These are phyloP conservation scores for Atkinsonella texensis DNA, from an alignment of 2,329 filamentous ascomycete species.

Conservation along the genomic window DNA sequence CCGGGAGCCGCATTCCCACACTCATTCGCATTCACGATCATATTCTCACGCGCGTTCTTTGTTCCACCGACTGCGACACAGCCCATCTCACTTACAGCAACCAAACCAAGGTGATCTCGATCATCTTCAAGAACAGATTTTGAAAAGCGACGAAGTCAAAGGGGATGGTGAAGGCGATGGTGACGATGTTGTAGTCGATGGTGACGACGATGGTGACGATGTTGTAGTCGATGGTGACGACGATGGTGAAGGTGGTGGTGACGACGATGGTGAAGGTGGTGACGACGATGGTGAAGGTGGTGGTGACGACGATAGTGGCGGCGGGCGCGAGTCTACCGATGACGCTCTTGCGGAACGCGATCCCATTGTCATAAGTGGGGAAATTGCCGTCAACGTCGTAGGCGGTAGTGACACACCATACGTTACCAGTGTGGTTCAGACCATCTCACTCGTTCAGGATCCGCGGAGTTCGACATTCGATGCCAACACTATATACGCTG, in stretches of 20 bases:
- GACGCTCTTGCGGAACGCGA: conserved; percentile 3
- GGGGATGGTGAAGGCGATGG: conserved; percentile 8
- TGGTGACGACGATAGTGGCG: background rate
- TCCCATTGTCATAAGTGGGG: conserved; percentile 10
- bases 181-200: too few species aligned
- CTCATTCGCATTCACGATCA: conserved; percentile 14
- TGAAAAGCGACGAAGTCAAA: conserved; percentile 14
- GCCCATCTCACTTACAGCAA: conserved; percentile 8
- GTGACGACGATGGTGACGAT: too few species aligned
- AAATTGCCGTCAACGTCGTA: conserved; percentile 4
- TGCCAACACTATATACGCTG: conserved; percentile 29
- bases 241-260: too few species aligned
- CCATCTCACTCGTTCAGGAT: conserved; percentile 43
- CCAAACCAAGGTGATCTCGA: conserved; percentile 5
- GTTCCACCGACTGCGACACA: conserved; percentile 10
- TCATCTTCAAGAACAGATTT: conserved; percentile 10
- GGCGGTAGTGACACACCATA: conserved; percentile 10
- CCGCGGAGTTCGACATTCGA: conserved; percentile 31
- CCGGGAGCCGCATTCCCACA: conserved; percentile 13
- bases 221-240: too few species aligned
- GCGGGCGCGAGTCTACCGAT: conserved; percentile 5
- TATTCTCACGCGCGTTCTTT: conserved; percentile 14
- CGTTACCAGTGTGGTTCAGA: conserved; percentile 38
- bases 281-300: too few species aligned
- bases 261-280: conserved; percentile 4